These are phyloP conservation scores for Geotrichum europaeum DNA, from an alignment of 1,139 yeast genomes.

Conservation along the genomic window DNA sequence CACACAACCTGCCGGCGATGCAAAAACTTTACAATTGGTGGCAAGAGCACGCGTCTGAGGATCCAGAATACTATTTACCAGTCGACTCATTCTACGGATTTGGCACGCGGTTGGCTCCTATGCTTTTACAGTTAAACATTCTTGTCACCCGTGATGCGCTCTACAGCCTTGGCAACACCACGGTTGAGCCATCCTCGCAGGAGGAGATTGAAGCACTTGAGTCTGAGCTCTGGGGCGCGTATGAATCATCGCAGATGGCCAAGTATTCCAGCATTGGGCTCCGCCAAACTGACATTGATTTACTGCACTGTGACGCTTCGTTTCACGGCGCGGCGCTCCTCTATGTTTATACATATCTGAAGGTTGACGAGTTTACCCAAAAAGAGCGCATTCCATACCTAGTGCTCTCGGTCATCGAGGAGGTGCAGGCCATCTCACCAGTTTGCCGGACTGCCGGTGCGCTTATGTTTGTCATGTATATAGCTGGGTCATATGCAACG, in stretches of 20 bases:
- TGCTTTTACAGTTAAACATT: slow-evolving; percentile 15
- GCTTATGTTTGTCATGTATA: slow-evolving; percentile 16
- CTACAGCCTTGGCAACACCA: background rate
- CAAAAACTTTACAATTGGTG: slow-evolving; percentile 16
- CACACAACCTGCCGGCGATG: slow-evolving; percentile 14
- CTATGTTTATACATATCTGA: slow-evolving; percentile 16
- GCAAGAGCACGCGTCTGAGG: slow-evolving; percentile 11
- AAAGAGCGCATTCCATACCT: slow-evolving; percentile 9
- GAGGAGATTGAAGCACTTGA: slow-evolving; percentile 13
- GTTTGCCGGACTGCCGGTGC: slow-evolving; percentile 18
- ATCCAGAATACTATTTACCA: slow-evolving; percentile 16
- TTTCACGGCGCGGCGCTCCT: slow-evolving; percentile 18
- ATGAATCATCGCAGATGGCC: slow-evolving; percentile 8
- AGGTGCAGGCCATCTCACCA: slow-evolving; percentile 16
- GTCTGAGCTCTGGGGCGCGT: slow-evolving; percentile 9
- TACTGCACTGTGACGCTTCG: slow-evolving; percentile 17
- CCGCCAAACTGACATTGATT: slow-evolving; percentile 13
- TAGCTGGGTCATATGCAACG: slow-evolving; percentile 15
- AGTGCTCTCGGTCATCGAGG: slow-evolving; percentile 10
- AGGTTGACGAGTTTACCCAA: slow-evolving; percentile 4
- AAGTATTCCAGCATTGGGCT: slow-evolving; percentile 3
- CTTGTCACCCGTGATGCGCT: slow-evolving; percentile 6
- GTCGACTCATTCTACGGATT: slow-evolving; percentile 20
- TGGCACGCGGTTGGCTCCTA: slow-evolving; percentile 14
- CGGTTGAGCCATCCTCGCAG: background rate